A percentile compares a stretch with the other conserved stretches of the same genome.
Evolutionary conservation across 2,329 filamentous ascomycete species (phyloP).

Genomic region (Fusarium begoniae): DNA sequence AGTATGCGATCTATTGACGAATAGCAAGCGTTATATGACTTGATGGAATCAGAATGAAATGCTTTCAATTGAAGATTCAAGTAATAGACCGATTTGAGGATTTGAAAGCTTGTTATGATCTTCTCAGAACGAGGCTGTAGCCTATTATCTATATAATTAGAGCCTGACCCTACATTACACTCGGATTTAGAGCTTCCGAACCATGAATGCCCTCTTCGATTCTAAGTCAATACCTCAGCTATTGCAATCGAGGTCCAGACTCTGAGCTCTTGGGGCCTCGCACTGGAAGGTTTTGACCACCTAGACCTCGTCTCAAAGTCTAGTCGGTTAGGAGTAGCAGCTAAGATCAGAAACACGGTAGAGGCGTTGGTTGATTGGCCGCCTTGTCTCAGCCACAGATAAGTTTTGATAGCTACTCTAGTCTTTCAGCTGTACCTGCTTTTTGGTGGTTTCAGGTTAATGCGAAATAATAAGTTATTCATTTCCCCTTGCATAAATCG

Average conservation of each 20-base stretch:
- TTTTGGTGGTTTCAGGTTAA: neutral
- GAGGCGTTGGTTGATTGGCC: neutral
- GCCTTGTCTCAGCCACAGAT: neutral
- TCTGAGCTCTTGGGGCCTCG: neutral
- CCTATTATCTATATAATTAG: neutral
- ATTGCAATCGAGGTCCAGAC: neutral
- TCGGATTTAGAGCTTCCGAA: neutral
- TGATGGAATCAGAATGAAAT: neutral
- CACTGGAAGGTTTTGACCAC: neutral
- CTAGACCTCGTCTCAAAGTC: neutral
- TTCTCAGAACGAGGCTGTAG: neutral
- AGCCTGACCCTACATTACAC: neutral
- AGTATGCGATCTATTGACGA: neutral
- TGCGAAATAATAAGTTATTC: fast-evolving
- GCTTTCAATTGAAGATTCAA: neutral
- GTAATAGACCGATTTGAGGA: neutral
- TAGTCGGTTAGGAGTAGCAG: neutral
- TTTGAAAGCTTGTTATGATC: neutral
- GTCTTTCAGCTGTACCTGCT: neutral
- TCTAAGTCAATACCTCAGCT: neutral
- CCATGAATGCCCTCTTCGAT: neutral
- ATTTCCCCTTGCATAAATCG: fast-evolving
- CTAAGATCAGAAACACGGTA: neutral
- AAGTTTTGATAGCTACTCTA: neutral
- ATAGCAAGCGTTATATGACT: neutral